Conservation (phyloP, 2,329 filamentous ascomycete genomes). For the Fusarium succisae region DNA sequence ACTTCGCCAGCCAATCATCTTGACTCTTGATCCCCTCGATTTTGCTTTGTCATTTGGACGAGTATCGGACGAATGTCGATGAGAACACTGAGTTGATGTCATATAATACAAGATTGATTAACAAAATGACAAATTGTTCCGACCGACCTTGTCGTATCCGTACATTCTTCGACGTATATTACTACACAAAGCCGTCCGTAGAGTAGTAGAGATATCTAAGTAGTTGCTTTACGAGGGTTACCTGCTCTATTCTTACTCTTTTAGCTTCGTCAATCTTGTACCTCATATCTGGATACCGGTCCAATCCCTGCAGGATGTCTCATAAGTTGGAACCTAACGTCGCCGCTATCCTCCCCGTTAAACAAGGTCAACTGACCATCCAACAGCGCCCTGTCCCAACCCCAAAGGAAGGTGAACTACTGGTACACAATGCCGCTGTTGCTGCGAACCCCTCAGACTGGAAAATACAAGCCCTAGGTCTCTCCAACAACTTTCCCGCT, state of each 20-base stretch:
- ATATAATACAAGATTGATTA: rapidly evolving
- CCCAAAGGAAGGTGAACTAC: not conserved
- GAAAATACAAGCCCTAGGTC: conserved; percentile 46
- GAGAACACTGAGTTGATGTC: not conserved
- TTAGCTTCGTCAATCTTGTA: rapidly evolving
- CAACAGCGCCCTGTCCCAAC: not conserved
- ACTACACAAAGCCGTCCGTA: not conserved
- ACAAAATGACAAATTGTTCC: not conserved
- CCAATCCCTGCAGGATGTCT: not conserved
- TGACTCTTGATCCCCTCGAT: not conserved
- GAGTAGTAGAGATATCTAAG: not conserved
- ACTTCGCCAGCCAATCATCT: not conserved
- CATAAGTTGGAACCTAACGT: rapidly evolving
- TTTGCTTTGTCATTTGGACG: not conserved
- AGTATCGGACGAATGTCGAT: not conserved
- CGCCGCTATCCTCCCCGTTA: not conserved
- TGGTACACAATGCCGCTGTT: conserved; percentile 25
- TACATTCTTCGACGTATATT: not conserved
- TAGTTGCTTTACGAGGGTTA: not conserved
- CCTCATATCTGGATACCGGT: rapidly evolving
- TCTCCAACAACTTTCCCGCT: conserved; percentile 32
- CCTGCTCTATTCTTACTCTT: not conserved
- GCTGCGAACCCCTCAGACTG: conserved; percentile 50
- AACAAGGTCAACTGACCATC: not conserved
- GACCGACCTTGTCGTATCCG: not conserved